Evolutionary conservation across 2,329 filamentous ascomycete species (phyloP).

Genomic region (Diaporthe citrichinensis): DNA sequence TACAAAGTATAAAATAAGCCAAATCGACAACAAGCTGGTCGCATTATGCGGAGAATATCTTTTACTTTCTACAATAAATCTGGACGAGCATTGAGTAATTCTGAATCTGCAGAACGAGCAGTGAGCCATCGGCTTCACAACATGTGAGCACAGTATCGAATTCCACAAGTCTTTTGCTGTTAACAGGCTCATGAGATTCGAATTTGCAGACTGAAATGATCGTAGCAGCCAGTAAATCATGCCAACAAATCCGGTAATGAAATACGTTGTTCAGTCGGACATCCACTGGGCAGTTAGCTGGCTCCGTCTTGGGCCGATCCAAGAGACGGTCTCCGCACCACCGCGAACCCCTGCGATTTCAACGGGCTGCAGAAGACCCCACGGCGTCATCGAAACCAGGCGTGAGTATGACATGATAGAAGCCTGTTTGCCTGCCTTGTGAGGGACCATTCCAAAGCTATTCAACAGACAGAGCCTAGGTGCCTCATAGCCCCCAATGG

Average conservation of each 20-base stretch:
- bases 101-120: not conserved
- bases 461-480: not conserved
- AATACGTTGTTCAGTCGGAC: not conserved
- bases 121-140: not conserved
- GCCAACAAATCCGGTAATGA: not conserved
- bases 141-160: not conserved
- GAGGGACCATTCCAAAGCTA: too few species aligned
- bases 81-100: not conserved
- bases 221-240: not conserved
- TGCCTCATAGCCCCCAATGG: not conserved
- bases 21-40: too few species aligned
- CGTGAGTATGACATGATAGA: not conserved
- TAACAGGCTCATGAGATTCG: too few species aligned
- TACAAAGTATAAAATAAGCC: not conserved
- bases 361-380: not conserved
- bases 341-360: not conserved
- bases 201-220: too few species aligned
- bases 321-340: slow-evolving; percentile 6
- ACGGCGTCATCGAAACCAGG: not conserved
- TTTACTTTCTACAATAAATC: not conserved
- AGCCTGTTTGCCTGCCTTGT: not conserved
- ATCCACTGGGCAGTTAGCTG: not conserved
- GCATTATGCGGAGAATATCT: too few species aligned
- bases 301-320: not conserved
- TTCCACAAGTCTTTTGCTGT: not conserved